Evolutionary conservation across 768 basidiomycete species (phyloP).

Genomic region (Boletus vermiculosoides): DNA sequence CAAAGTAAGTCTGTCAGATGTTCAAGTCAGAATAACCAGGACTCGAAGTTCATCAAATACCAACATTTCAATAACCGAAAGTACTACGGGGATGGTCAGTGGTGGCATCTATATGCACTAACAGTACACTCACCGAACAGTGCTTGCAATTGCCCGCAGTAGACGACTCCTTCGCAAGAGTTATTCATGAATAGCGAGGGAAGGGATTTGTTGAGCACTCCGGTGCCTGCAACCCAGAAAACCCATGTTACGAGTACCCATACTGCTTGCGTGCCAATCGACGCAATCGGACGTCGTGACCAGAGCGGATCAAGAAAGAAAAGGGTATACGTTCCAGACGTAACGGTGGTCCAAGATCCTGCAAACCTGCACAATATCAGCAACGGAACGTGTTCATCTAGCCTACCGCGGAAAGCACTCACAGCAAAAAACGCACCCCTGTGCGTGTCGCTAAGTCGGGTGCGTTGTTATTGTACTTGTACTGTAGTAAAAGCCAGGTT

Average conservation of each 20-base stretch:
- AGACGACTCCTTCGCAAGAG: conserved; percentile 43
- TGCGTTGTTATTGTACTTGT: conserved; percentile 49
- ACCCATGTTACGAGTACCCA: conserved; percentile 61
- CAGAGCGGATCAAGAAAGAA: conserved; percentile 61
- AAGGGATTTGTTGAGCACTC: conserved; percentile 48
- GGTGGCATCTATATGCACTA: no score
- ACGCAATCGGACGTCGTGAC: conserved; percentile 52
- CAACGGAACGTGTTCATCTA: not conserved
- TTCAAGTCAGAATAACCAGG: conserved; percentile 8
- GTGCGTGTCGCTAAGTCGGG: conserved; percentile 45
- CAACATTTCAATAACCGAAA: conserved; percentile 55
- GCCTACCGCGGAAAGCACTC: conserved; percentile 18
- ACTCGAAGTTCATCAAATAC: conserved; percentile 13
- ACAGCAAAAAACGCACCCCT: conserved; percentile 51
- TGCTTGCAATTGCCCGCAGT: conserved; percentile 56
- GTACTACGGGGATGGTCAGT: conserved; percentile 29
- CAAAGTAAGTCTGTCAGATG: conserved; percentile 39
- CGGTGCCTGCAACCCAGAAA: conserved; percentile 59
- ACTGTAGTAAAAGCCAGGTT: conserved; percentile 61
- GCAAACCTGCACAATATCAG: conserved; percentile 43
- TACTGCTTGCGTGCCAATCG: conserved; percentile 56
- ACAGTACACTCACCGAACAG: conserved; percentile 45
- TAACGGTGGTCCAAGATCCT: conserved; percentile 59
- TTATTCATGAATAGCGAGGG: conserved; percentile 42
- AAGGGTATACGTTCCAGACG: conserved; percentile 50